Conservation (phyloP, 2,329 filamentous ascomycete genomes). For the Trichoderma gracile region DNA sequence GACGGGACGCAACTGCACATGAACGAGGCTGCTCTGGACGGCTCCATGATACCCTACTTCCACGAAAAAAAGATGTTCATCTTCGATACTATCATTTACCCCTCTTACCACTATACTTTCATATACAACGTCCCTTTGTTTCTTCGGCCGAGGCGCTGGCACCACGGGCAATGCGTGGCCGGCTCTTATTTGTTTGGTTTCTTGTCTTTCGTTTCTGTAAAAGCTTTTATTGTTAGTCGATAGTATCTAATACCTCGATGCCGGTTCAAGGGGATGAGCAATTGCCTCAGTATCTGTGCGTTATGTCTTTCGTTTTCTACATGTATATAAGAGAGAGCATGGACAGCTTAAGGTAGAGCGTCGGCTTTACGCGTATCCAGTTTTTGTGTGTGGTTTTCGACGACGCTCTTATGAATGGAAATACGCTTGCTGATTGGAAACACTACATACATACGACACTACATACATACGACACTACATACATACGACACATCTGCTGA, state of each 20-base stretch:
- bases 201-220: not conserved
- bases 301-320: not conserved
- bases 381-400: too few species aligned
- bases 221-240: not conserved
- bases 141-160: not conserved
- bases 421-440: too few species aligned
- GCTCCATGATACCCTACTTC: not conserved
- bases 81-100: not conserved
- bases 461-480: too few species aligned
- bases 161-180: not conserved
- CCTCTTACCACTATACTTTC: not conserved
- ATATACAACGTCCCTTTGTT: too few species aligned
- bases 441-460: too few species aligned
- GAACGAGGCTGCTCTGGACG: constrained; percentile 5
- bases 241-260: not conserved
- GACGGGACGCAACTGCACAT: not conserved
- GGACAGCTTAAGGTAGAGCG: not conserved
- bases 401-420: too few species aligned
- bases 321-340: not conserved
- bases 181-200: not conserved
- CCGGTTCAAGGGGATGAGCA: not conserved
- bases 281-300: not conserved
- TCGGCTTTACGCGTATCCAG: not conserved
- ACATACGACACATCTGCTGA: too few species aligned
- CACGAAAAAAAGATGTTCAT: too few species aligned